phyloP scores from a whole-genome alignment of 805 yeast genomes.

The Yarrowia deformans region DNA sequence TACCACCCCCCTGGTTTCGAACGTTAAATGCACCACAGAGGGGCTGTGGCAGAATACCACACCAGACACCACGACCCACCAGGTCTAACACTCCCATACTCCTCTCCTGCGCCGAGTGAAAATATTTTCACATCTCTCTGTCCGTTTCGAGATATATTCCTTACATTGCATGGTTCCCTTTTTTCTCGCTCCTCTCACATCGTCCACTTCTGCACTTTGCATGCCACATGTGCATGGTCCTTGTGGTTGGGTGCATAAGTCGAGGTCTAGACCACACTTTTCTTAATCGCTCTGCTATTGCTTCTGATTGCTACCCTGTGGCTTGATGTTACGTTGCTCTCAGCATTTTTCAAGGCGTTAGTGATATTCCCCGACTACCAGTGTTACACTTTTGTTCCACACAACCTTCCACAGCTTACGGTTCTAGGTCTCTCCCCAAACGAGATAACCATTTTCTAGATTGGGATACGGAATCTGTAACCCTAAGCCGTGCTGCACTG shows the following conservation, averaged over 20 bases:
- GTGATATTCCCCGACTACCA: not conserved
- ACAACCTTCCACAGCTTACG: conserved; percentile 13
- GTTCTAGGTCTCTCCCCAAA: not conserved
- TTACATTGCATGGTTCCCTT: conserved; percentile 16
- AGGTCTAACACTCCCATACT: not conserved
- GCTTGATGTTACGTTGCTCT: conserved; percentile 10
- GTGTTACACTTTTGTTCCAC: not conserved
- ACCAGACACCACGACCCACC: conserved; percentile 6
- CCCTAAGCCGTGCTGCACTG: conserved; percentile 12
- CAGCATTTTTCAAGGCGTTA: not conserved
- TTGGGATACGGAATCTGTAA: conserved; percentile 3
- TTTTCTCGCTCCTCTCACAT: not conserved
- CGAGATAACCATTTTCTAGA: not conserved
- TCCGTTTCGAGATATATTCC: conserved; percentile 24
- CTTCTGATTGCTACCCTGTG: not conserved
- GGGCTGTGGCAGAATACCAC: conserved; percentile 3
- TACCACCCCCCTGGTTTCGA: conserved; percentile 1
- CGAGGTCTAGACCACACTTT: not conserved
- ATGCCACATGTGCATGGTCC: conserved; percentile 6
- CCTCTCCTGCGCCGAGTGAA: conserved; percentile 6
- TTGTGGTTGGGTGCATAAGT: not conserved
- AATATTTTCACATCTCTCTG: not conserved
- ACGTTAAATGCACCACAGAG: conserved; percentile 1
- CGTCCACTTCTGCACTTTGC: conserved; percentile 15
- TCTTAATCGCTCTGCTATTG: not conserved